Evolutionary conservation across 495 filamentous ascomycete species (phyloP), one percentile per base, ranked within the genome.

Genomic region (Trichoderma reesei): DNA sequence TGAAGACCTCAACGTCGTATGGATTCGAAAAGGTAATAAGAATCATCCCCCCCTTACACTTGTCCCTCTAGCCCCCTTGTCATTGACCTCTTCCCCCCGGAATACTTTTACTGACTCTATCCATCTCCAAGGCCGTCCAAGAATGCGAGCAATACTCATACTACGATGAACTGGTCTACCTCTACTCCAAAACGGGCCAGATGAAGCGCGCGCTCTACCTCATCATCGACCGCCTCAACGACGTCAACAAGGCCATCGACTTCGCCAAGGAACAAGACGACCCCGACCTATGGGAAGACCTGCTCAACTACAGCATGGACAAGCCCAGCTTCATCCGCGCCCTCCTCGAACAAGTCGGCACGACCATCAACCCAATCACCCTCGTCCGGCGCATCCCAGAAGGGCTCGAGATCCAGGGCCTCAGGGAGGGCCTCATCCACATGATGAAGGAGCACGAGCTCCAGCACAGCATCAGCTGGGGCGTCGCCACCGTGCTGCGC

Each of bases 251-350:
- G 65, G 94, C 94, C 56, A 98, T 98, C 66, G 82, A 88, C 8
- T 98, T 98, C 67, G 91, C 92, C 60, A 96, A 96, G 73, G 86
- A 90, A 59, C 92, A 96, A 72, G 83, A 92, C 65, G 93, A 98
- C 65, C 84, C 85, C 0, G 90, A 93, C 68, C 82, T 98, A 0
- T 98, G 94, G 94, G 88, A 96, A 66, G 94, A 98, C 69, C 82
- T 98, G 10, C 85, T 98, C 26, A 84, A 92, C 65, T 97, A 97
- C 76, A 88, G 85, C 31, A 98, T 98, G 95, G 90, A 96, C 73
- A 96, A 96, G 67, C 94, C 94, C 0, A 83, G 83, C 14, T 98
- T 98, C 76, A 96, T 98, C 64, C 86, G 90, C 18, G 95, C 90
- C 3, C 78, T 98, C 8, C 83, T 98, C 2, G 90, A 96, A 67